Conservation (phyloP, 1,284 basidiomycete genomes). For the Ceratobasidium sp. region DNA sequence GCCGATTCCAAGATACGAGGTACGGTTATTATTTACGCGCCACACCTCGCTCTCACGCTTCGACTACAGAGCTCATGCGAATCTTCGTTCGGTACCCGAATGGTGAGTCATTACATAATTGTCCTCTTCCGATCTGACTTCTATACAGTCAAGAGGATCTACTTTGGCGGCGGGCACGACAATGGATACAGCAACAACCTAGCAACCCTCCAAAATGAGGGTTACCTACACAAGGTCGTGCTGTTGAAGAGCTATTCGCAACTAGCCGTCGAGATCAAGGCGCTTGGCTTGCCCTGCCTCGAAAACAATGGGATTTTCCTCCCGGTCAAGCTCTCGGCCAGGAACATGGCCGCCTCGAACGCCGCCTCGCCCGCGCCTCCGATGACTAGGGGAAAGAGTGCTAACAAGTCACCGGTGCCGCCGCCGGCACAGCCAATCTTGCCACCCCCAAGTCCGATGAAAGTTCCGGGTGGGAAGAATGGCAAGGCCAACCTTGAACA, state of each 20-base stretch:
- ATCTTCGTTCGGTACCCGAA: conserved; percentile 66
- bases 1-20: conserved; percentile 77
- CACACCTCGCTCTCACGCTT: not conserved
- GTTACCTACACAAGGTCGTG: conserved; percentile 67
- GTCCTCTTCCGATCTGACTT: not conserved
- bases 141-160: conserved; percentile 22
- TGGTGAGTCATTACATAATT: conserved; percentile 47
- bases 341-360: not conserved
- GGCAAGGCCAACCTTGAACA: conserved; percentile 8
- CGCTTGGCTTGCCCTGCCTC: conserved; percentile 62
- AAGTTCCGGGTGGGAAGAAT: conserved; percentile 1
- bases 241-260: conserved; percentile 68
- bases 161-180: conserved; percentile 66
- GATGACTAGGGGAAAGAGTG: conserved; percentile 14
- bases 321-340: conserved; percentile 54
- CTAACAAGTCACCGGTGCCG: not conserved
- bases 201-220: conserved; percentile 67
- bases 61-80: conserved; percentile 58
- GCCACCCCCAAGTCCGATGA: not conserved
- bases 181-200: conserved; percentile 71
- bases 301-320: conserved; percentile 69
- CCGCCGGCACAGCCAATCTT: not conserved
- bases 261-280: conserved; percentile 63
- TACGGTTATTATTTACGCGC: conserved; percentile 44
- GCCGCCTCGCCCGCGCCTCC: conserved; percentile 14